Evolutionary conservation across 2,329 filamentous ascomycete species (phyloP), one percentile per base, ranked within the genome.

Genomic region (Aspergillus chevalieri): DNA sequence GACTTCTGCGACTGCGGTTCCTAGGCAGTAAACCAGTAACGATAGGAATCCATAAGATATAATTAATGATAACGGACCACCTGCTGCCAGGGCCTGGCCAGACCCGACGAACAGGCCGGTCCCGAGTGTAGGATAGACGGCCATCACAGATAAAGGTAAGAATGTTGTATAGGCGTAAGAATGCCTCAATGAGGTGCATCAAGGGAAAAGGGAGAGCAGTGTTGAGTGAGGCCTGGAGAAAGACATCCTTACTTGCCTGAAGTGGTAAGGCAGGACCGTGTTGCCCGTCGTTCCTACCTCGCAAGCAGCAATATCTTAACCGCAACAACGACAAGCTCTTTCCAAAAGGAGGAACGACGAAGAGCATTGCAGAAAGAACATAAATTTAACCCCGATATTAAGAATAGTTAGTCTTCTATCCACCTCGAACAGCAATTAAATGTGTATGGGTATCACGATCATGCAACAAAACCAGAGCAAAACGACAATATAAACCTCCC

Each of bases 51-150:
- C 61, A 54, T 79, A 80, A 28, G 76, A 78, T 12, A 80, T 60
- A 2, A 81, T 66, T 30, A 78, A 70, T 44, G 77, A 76, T 3
- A 76, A 67, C 10, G 77, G 78, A 8, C 77, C 79, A 46, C 73
- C 78, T 26, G 69, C 72, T 38, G 74, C 72, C 49, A 82, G 74
- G 2, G 77, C 76, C 53, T 73, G 68, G 44, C 79, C 78, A 12
- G 76, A 74, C 52, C 77, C 77, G 45, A 81, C 66, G 62, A 82
- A 80, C 5, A 80, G 59, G 52, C 78, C 78, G 4, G 77, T 79
- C 46, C 75, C 74, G 50, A 82, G 78, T 15, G 78, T 80, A 52
- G 79, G 78, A 43, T 78, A 77, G 24, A 83, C 69, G 26, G 78
- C 78, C 58, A 84, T 83, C 59, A 81, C 81, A 61, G 28, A 22